Conservation (phyloP, 2,329 filamentous ascomycete species). For the Aspergillus pseudoterreus region DNA sequence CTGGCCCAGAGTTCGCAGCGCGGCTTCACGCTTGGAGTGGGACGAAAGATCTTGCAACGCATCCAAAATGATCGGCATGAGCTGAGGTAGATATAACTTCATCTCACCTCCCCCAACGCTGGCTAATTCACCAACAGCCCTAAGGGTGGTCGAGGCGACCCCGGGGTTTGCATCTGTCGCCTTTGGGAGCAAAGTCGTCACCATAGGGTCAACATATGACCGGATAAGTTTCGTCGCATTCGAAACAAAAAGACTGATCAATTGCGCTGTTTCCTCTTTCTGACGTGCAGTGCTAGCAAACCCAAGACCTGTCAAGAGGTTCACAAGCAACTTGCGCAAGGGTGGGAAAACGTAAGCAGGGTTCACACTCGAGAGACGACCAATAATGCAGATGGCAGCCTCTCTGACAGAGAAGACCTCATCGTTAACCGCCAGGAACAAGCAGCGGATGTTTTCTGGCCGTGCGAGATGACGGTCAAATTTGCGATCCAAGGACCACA, state of each 20-base stretch:
- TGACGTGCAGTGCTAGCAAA: slow-evolving; percentile 91
- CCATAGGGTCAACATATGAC: slow-evolving; percentile 95
- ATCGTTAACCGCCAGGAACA: slow-evolving; percentile 95
- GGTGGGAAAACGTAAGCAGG: slow-evolving; percentile 98
- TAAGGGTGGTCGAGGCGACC: slow-evolving; percentile 90
- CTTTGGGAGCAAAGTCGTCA: slow-evolving; percentile 89
- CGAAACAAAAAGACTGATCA: slow-evolving; percentile 87
- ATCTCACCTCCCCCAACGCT: slow-evolving; percentile 93
- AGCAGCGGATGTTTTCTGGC: slow-evolving; percentile 90
- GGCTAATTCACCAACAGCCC: slow-evolving; percentile 89
- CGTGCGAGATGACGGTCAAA: slow-evolving; percentile 97
- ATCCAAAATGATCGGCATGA: slow-evolving; percentile 94
- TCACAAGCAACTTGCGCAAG: slow-evolving; percentile 87
- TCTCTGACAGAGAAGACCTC: slow-evolving; percentile 90
- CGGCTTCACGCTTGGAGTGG: slow-evolving; percentile 82
- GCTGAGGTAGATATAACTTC: slow-evolving; percentile 80
- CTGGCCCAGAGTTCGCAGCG: slow-evolving; percentile 84
- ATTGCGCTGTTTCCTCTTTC: slow-evolving; percentile 92
- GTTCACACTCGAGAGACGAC: slow-evolving; percentile 83
- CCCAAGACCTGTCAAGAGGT: slow-evolving; percentile 92
- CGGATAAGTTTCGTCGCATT: slow-evolving; percentile 92
- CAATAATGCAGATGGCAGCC: slow-evolving; percentile 93
- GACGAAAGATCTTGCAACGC: slow-evolving; percentile 93
- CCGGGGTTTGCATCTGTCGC: slow-evolving; percentile 79
- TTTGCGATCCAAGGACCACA: slow-evolving; percentile 83